Conservation (phyloP, 2,329 filamentous ascomycete genomes). For the Neonectria ditissima region DNA sequence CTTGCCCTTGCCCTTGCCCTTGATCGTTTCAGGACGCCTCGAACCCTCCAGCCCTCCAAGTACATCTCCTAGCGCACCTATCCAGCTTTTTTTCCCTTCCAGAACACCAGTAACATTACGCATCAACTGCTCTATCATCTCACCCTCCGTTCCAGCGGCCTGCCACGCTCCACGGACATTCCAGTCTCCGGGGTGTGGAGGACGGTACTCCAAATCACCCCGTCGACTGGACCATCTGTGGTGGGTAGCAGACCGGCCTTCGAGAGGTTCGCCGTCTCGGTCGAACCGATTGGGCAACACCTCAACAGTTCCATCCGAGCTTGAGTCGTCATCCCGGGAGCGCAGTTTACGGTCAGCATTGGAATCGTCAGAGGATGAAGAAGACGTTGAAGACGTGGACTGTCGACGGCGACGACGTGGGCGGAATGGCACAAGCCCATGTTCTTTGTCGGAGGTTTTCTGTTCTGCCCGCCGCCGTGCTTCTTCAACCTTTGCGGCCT, state of each 20-base stretch:
- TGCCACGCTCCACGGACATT: constrained; percentile 58
- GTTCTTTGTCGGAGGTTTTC: constrained; percentile 33
- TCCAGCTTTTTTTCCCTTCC: constrained; percentile 48
- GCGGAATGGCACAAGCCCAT: constrained; percentile 34
- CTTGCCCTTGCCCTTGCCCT: constrained; percentile 22
- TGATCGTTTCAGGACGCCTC: constrained; percentile 26
- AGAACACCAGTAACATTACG: constrained; percentile 45
- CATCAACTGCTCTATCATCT: constrained; percentile 53
- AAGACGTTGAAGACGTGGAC: constrained; percentile 48
- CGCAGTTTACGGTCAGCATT: constrained; percentile 39
- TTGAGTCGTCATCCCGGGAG: constrained; percentile 28
- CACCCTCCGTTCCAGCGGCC: constrained; percentile 57
- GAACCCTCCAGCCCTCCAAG: constrained; percentile 40
- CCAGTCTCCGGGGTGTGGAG: constrained; percentile 49
- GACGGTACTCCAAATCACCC: constrained; percentile 58
- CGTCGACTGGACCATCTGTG: constrained; percentile 51
- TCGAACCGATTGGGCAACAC: constrained; percentile 62
- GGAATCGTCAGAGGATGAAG: constrained; percentile 50
- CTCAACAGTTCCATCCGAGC: constrained; percentile 55
- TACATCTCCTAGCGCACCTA: constrained; percentile 47
- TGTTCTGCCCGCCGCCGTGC: constrained; percentile 31
- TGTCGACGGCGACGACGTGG: constrained; percentile 23
- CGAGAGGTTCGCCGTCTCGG: constrained; percentile 55
- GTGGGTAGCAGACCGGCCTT: constrained; percentile 34
- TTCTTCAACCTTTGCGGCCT: constrained; percentile 42